A percentile compares a stretch with the other conserved stretches of the same genome.
Evolutionary conservation across 495 filamentous ascomycete genomes (phyloP).

Genomic region (Hypoxylon cercidicola): DNA sequence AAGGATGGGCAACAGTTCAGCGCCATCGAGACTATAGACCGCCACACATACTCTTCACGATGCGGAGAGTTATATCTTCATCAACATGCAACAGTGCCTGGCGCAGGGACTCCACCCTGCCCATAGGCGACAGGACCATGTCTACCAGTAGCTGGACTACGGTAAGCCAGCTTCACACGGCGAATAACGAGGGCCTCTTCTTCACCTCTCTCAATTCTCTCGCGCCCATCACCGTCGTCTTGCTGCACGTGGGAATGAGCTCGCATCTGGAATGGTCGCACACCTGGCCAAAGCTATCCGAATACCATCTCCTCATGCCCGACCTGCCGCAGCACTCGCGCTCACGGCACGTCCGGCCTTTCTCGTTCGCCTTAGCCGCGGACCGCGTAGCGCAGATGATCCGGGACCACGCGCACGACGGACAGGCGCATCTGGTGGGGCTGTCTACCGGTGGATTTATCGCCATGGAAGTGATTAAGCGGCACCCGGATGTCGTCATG

Average conservation of each 20-base stretch:
- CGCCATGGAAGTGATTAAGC: constrained; percentile 37
- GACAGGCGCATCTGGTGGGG: constrained; percentile 45
- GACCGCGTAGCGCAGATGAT: constrained; percentile 46
- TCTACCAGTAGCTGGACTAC: constrained; percentile 39
- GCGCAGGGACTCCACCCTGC: constrained; percentile 27
- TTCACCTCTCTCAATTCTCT: constrained; percentile 34
- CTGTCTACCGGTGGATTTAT: constrained; percentile 48
- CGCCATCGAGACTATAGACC: constrained; percentile 8
- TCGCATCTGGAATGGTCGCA: constrained; percentile 49
- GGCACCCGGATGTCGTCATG: constrained; percentile 42
- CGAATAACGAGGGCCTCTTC: constrained; percentile 24
- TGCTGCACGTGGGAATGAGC: constrained; percentile 48
- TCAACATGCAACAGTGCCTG: constrained; percentile 20
- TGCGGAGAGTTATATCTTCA: constrained; percentile 32
- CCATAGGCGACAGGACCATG: constrained; percentile 21
- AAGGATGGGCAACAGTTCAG: constrained; percentile 8
- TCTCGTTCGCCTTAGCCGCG: constrained; percentile 39
- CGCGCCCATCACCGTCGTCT: constrained; percentile 44
- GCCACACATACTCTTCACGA: constrained; percentile 7
- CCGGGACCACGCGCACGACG: constrained; percentile 42
- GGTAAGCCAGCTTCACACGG: not conserved
- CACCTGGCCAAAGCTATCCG: constrained; percentile 42
- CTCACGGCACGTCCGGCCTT: constrained; percentile 34
- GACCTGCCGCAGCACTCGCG: constrained; percentile 49
- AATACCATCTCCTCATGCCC: constrained; percentile 49